Conservation (phyloP, 2,329 filamentous ascomycete genomes). For the Diaporthe longicolla region DNA sequence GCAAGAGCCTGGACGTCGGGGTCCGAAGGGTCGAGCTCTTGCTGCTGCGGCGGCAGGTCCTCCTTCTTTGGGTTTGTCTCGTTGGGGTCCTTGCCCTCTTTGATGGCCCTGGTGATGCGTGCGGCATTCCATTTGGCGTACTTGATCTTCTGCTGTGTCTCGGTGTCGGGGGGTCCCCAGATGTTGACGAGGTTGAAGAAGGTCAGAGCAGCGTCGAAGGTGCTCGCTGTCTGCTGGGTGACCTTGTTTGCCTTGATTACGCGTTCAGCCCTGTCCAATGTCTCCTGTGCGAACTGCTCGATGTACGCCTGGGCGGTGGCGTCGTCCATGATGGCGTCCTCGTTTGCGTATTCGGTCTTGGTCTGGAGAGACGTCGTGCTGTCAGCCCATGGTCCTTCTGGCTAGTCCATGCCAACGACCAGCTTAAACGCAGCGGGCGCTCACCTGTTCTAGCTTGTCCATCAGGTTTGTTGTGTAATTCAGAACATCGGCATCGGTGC, state of each 20-base stretch:
- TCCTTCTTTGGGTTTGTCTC: conserved; percentile 83
- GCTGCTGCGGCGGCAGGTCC: conserved; percentile 61
- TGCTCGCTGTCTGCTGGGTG: conserved; percentile 93
- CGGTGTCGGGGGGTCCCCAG: conserved; percentile 82
- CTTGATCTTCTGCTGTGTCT: conserved; percentile 89
- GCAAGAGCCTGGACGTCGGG: conserved; percentile 72
- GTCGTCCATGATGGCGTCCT: conserved; percentile 90
- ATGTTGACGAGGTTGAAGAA: conserved; percentile 91
- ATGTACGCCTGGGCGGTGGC: conserved; percentile 90
- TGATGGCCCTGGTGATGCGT: conserved; percentile 90
- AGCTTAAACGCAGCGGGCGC: conserved; percentile 40
- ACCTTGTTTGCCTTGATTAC: conserved; percentile 87
- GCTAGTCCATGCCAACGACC: too few species aligned
- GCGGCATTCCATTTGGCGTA: conserved; percentile 97
- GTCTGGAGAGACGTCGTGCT: conserved; percentile 59
- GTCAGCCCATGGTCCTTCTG: conserved; percentile 22
- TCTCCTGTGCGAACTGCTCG: conserved; percentile 92
- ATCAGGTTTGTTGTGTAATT: conserved; percentile 87
- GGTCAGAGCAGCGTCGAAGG: conserved; percentile 91
- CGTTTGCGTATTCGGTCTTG: conserved; percentile 79
- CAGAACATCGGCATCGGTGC: conserved; percentile 81
- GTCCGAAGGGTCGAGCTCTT: conserved; percentile 72
- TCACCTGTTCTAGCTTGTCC: conserved; percentile 88
- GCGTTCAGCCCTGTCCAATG: conserved; percentile 86
- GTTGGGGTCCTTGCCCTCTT: conserved; percentile 93